Conservation (phyloP, 1,139 yeast genomes). For the Kodamaea suecica region DNA sequence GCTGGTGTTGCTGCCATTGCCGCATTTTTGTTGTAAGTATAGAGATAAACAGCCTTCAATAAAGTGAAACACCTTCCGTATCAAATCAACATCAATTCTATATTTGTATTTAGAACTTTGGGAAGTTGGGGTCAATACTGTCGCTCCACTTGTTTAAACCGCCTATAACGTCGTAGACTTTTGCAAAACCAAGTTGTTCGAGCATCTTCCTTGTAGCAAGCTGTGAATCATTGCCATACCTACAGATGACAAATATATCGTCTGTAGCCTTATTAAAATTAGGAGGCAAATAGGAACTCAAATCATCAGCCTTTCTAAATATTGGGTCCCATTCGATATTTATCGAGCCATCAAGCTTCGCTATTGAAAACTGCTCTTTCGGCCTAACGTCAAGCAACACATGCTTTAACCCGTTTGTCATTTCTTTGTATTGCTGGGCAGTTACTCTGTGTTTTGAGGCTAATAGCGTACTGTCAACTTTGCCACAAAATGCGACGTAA, state of each 20-base stretch:
- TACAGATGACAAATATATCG: constrained; percentile 57
- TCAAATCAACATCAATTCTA: no score
- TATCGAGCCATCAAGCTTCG: constrained; percentile 55
- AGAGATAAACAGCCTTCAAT: no score
- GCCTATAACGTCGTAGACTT: constrained; percentile 70
- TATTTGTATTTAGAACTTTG: constrained; percentile 67
- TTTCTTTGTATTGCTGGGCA: constrained; percentile 39
- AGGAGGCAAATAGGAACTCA: constrained; percentile 25
- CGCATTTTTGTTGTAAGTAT: constrained; percentile 17
- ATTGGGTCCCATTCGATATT: constrained; percentile 61
- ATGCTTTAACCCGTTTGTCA: constrained; percentile 9
- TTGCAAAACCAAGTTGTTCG: constrained; percentile 43
- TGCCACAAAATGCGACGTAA: constrained; percentile 76
- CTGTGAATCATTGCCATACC: constrained; percentile 92
- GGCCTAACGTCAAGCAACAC: constrained; percentile 79
- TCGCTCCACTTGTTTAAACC: constrained; percentile 74
- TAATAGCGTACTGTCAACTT: constrained; percentile 46
- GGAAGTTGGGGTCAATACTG: constrained; percentile 58
- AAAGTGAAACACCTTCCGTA: no score
- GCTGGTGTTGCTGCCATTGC: constrained; percentile 23
- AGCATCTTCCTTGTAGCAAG: constrained; percentile 60
- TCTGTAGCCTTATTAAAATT: constrained; percentile 18
- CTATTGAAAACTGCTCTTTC: constrained; percentile 66
- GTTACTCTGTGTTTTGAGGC: constrained; percentile 42
- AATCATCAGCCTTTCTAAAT: constrained; percentile 31